A percentile compares a stretch with the other conserved stretches of the same genome.
Conservation (phyloP, 495 filamentous ascomycete genomes). For the Aspergillus nanangensis region DNA sequence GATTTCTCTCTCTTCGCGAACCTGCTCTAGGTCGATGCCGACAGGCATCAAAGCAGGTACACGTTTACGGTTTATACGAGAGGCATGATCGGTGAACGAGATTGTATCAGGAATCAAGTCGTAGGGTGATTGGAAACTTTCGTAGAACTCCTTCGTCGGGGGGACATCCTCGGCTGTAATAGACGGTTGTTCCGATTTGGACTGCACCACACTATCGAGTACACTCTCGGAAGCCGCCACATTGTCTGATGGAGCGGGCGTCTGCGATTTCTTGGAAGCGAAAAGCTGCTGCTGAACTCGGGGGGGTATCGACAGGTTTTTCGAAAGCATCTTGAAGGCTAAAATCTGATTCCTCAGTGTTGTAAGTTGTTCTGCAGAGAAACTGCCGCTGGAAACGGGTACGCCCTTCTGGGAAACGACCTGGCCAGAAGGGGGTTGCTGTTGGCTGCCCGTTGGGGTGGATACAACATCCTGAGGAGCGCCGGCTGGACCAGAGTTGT, state of each 20-base stretch:
- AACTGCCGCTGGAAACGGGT: slow-evolving; percentile 45
- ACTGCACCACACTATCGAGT: slow-evolving; percentile 44
- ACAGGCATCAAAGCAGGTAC: slow-evolving; percentile 83
- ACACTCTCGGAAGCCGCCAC: slow-evolving; percentile 49
- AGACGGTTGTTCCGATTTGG: slow-evolving; percentile 27
- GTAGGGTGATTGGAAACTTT: slow-evolving; percentile 66
- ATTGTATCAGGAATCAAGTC: slow-evolving; percentile 54
- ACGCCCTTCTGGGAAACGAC: slow-evolving; percentile 19
- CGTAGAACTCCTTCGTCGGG: slow-evolving; percentile 43
- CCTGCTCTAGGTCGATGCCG: slow-evolving; percentile 72
- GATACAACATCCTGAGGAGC: slow-evolving; percentile 20
- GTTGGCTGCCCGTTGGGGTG: slow-evolving; percentile 23
- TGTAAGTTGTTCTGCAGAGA: slow-evolving; percentile 65
- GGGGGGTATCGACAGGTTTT: slow-evolving; percentile 73
- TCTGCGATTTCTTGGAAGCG: slow-evolving; percentile 61
- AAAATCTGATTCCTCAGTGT: slow-evolving; percentile 72
- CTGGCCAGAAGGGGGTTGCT: slow-evolving; percentile 24
- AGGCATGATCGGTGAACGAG: slow-evolving; percentile 71
- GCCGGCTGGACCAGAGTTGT: slow-evolving; percentile 44
- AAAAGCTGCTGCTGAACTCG: slow-evolving; percentile 72
- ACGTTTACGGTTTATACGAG: slow-evolving; percentile 65
- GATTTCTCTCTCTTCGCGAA: slow-evolving; percentile 79
- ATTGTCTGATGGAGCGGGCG: slow-evolving; percentile 53
- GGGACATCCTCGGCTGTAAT: slow-evolving; percentile 25
- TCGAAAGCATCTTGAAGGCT: slow-evolving; percentile 77